phyloP scores from a whole-genome alignment of 768 basidiomycete genomes.

The Xerocomus brunneocitrinus region DNA sequence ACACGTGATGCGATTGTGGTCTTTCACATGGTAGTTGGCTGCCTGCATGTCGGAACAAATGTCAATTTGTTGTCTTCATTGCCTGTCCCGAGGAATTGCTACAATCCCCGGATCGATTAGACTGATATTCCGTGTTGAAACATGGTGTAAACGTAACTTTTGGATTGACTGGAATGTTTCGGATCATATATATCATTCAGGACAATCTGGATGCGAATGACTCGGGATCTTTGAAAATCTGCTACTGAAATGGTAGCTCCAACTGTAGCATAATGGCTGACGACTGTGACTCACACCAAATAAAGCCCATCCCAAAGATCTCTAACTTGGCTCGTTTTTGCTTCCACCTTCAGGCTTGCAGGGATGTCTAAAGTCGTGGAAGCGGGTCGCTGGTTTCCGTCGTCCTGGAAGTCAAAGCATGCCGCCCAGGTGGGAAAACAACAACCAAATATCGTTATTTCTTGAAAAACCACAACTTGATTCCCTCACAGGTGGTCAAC shows the following conservation, averaged over 20 bases:
- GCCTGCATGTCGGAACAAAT: not conserved
- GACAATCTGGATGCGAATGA: no score
- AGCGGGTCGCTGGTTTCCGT: slow-evolving; percentile 54
- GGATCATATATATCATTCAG: no score
- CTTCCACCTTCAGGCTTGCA: not conserved
- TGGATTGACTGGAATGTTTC: no score
- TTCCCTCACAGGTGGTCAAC: slow-evolving; percentile 50
- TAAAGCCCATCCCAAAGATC: no score
- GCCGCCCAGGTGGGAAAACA: slow-evolving; percentile 62
- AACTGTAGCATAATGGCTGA: no score
- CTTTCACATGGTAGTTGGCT: not conserved
- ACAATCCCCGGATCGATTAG: not conserved
- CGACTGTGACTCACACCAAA: no score
- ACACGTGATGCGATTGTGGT: not conserved
- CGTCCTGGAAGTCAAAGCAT: slow-evolving; percentile 74
- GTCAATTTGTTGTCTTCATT: not conserved
- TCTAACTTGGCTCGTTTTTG: no score
- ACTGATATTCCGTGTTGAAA: no score
- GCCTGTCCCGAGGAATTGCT: not conserved
- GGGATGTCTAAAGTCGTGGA: slow-evolving; percentile 11
- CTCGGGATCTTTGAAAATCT: no score
- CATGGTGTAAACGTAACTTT: no score
- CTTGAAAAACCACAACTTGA: not conserved
- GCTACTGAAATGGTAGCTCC: no score
- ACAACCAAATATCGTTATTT: not conserved